These are phyloP conservation scores for Hypoxylon lenormandii DNA, from an alignment of 495 filamentous ascomycete genomes.

Conservation along the genomic window DNA sequence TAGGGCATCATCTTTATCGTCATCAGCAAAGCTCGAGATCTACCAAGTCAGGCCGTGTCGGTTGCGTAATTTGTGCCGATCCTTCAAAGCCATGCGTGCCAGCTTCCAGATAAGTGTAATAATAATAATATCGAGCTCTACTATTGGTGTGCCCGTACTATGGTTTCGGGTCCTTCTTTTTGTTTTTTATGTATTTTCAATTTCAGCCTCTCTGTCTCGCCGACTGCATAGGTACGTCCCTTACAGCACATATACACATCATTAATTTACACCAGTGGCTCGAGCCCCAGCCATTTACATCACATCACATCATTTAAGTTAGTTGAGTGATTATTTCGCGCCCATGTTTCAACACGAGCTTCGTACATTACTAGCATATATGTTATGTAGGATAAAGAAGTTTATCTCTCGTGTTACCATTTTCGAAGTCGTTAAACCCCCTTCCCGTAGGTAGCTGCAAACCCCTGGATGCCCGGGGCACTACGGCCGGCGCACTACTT, in stretches of 20 bases:
- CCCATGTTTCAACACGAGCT: slow-evolving; percentile 3
- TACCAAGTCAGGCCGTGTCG: slow-evolving; percentile 12
- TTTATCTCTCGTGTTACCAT: slow-evolving; percentile 10
- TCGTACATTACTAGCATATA: background rate
- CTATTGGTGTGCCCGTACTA: slow-evolving; percentile 31
- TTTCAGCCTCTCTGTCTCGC: slow-evolving; percentile 33
- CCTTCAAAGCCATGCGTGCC: slow-evolving; percentile 18
- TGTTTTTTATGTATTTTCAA: slow-evolving; percentile 29
- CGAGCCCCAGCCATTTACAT: slow-evolving; percentile 31
- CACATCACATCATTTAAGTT: slow-evolving; percentile 6
- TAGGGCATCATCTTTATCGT: slow-evolving; percentile 29
- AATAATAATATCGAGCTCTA: slow-evolving; percentile 18
- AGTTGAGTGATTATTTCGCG: slow-evolving; percentile 10
- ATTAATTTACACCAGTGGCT: slow-evolving; percentile 36
- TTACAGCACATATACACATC: slow-evolving; percentile 20
- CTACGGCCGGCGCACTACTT: slow-evolving; percentile 24
- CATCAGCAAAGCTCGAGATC: slow-evolving; percentile 38
- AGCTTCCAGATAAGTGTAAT: slow-evolving; percentile 18
- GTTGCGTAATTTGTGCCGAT: slow-evolving; percentile 46
- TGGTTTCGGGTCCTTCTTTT: slow-evolving; percentile 19
- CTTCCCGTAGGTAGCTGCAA: slow-evolving; percentile 13
- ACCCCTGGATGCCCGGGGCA: slow-evolving; percentile 30
- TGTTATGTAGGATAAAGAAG: slow-evolving; percentile 5
- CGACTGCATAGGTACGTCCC: slow-evolving; percentile 5
- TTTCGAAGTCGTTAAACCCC: slow-evolving; percentile 8